These are phyloP conservation scores for Ciborinia camelliae DNA, from an alignment of 2,329 filamentous ascomycete genomes.

Conservation along the genomic window DNA sequence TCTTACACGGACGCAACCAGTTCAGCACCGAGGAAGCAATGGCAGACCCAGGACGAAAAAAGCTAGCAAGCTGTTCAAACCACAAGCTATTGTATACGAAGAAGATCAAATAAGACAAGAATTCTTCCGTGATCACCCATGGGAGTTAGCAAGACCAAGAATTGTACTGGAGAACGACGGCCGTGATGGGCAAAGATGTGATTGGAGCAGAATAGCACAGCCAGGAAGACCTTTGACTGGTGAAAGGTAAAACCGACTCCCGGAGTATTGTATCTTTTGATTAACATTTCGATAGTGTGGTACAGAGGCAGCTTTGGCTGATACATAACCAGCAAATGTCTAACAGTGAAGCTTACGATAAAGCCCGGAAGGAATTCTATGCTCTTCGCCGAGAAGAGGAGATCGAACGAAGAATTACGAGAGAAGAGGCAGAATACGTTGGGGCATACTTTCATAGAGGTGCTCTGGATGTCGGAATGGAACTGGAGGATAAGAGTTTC, in stretches of 20 bases:
- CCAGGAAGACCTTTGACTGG: slow-evolving; percentile 73
- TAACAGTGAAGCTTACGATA: slow-evolving; percentile 74
- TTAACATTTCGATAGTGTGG: slow-evolving; percentile 58
- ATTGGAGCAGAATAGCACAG: slow-evolving; percentile 80
- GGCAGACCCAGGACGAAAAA: slow-evolving; percentile 47
- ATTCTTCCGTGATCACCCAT: slow-evolving; percentile 94
- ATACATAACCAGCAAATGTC: slow-evolving; percentile 62
- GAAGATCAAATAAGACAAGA: slow-evolving; percentile 77
- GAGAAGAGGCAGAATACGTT: slow-evolving; percentile 80
- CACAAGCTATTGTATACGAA: slow-evolving; percentile 71
- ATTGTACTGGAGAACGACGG: slow-evolving; percentile 83
- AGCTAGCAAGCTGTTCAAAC: slow-evolving; percentile 75
- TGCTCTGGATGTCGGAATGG: slow-evolving; percentile 71
- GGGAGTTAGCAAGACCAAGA: slow-evolving; percentile 88
- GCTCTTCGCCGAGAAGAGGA: slow-evolving; percentile 76
- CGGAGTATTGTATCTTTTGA: neutral
- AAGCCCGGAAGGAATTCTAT: slow-evolving; percentile 88
- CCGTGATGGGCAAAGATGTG: slow-evolving; percentile 68
- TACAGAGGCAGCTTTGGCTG: slow-evolving; percentile 87
- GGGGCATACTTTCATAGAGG: slow-evolving; percentile 87
- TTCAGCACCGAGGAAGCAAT: slow-evolving; percentile 42
- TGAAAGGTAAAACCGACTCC: slow-evolving; percentile 61
- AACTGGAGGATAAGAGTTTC: slow-evolving; percentile 74
- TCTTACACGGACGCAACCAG: slow-evolving; percentile 51
- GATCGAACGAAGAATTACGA: slow-evolving; percentile 74